Base-by-base conservation (phyloP, 2,329 filamentous ascomycete genomes). In the Neurospora sp. region DNA sequence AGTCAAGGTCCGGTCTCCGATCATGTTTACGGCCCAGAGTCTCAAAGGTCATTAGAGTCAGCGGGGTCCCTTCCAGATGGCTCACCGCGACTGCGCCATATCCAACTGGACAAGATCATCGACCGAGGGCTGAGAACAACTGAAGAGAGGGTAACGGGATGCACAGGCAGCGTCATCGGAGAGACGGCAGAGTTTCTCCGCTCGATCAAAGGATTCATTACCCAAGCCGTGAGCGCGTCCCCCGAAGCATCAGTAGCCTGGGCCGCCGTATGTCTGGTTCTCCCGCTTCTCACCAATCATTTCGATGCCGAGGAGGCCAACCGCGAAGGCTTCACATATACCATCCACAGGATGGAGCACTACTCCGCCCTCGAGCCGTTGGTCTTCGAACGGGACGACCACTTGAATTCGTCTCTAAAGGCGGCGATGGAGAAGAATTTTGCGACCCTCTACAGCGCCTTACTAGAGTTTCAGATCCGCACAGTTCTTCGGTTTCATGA, bases 231-330 rank as follows among this genome's bases (percentile, higher is more conserved):
- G 52, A 76, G 76, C 69, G 75, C 66, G 7, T 77, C 76, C 2
- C 78, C 78, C 2, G 73, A 78, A 67, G 79, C 77, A n/a, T 78
- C 78, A 2, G 68, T 79, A 19, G 76, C 73, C 8, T 78, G 76
- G 77, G 76, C 76, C 8, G 81, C 80, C 72, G 77, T 82, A 72
- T 79, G 75, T 72, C 67, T 80, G 19, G 66, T 80, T 43, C 76
- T 81, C 4, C 79, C 79, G 0, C 74, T 81, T 4, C 74, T 82
- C 40, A 78, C 74, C 7, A 79, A 78, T 46, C 77, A 76, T 6
- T 67, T 33, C 10, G 71, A 73, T 0, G 78, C 75, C 4, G 72
- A 76, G 0, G 75, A 75, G 42, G 79, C 77, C 17, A 79, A 79
- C 66, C 40, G 52, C 2, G 71, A 77, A 10, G 80, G 80, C 0